Conservation (phyloP, 345 rosid species). For the Acer campestre region DNA sequence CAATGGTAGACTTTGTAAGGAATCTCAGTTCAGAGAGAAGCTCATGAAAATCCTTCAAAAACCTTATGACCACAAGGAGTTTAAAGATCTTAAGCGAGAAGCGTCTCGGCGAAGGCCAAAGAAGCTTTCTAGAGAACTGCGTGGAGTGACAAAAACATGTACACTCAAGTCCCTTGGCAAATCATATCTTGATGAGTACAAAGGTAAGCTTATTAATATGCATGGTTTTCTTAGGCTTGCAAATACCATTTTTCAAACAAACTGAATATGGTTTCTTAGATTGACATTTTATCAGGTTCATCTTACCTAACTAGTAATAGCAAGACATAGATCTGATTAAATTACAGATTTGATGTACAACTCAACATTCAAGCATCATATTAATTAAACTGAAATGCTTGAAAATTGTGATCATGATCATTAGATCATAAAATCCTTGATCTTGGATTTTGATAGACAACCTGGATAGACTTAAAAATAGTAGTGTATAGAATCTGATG, state of each 20-base stretch:
- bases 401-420: not conserved
- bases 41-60: slow-evolving; percentile 45
- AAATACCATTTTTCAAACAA: not conserved
- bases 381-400: not conserved
- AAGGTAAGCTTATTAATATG: slow-evolving; percentile 37
- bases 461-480: not conserved
- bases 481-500: not conserved
- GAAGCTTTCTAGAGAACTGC: slow-evolving; percentile 26
- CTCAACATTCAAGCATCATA: not conserved
- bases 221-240: not conserved
- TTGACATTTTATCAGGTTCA: not conserved
- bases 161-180: slow-evolving; percentile 7
- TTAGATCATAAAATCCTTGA: too few relatives aligned
- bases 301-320: not conserved
- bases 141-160: slow-evolving; percentile 30
- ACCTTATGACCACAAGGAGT: slow-evolving; percentile 53
- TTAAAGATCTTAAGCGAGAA: slow-evolving; percentile 24
- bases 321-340: not conserved
- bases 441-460: not conserved
- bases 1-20: slow-evolving; percentile 10
- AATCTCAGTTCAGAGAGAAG: slow-evolving; percentile 48
- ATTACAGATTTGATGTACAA: not conserved
- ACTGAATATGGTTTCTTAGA: not conserved
- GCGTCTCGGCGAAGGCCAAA: slow-evolving; percentile 29
- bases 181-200: slow-evolving; percentile 56